phyloP scores from a whole-genome alignment of 306 rosid genomes.

The Cucurbita pepo region DNA sequence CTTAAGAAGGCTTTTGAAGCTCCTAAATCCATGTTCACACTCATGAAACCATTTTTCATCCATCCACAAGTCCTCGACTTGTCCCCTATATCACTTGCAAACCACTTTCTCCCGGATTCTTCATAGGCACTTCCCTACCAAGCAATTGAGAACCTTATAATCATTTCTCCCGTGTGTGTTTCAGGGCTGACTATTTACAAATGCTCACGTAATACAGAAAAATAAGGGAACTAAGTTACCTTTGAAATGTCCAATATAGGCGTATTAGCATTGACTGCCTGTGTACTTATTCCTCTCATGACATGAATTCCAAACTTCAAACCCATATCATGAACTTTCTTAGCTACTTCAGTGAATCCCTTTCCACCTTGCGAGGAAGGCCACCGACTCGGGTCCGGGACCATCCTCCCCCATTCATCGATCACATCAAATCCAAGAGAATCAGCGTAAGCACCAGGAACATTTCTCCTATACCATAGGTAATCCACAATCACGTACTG shows the following conservation, averaged over 20 bases:
- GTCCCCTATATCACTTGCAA: conserved; percentile 67
- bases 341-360: conserved; percentile 59
- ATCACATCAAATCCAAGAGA: conserved; percentile 86
- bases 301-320: conserved; percentile 92
- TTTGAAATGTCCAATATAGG: conserved; percentile 56
- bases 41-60: conserved; percentile 91
- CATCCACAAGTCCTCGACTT: conserved; percentile 62
- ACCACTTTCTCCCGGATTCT: conserved; percentile 64
- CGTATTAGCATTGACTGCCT: conserved; percentile 82
- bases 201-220: background rate
- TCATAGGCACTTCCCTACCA: conserved; percentile 46
- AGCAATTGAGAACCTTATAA: background rate
- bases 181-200: background rate
- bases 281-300: conserved; percentile 98
- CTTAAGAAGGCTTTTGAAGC: conserved; percentile 84
- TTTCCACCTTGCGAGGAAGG: conserved; percentile 72
- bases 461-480: conserved; percentile 86
- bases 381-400: conserved; percentile 82
- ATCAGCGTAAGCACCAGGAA: conserved; percentile 55
- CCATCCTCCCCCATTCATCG: conserved; percentile 88
- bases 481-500: conserved; percentile 92
- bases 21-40: conserved; percentile 57
- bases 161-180: background rate
- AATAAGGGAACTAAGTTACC: conserved; percentile 19
- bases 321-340: conserved; percentile 65